These are phyloP conservation scores for Flaveria bidentis DNA, from an alignment of 129 eudicot species.

Conservation along the genomic window DNA sequence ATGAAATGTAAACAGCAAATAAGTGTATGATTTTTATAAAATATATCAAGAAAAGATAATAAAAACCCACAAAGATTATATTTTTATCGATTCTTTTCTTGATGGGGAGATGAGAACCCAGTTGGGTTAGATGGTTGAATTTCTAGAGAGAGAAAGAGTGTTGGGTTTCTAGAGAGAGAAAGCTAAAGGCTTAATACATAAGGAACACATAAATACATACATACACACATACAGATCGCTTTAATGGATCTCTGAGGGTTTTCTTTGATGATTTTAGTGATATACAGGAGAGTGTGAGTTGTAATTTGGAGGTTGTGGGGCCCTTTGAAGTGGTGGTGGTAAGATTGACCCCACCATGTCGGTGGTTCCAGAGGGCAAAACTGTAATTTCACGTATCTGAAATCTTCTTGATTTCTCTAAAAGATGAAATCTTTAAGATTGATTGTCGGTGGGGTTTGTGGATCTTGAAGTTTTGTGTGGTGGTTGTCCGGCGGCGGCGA, in stretches of 20 bases:
- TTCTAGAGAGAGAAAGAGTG: conserved; percentile 16
- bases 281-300: conserved; percentile 37
- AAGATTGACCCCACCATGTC: not conserved
- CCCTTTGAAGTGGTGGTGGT: not conserved
- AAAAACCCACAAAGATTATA: conserved; percentile 32
- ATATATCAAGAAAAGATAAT: not conserved
- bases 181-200: conserved; percentile 70
- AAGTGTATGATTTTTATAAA: conserved; percentile 6
- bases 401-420: not conserved
- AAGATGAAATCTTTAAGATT: conserved; percentile 14
- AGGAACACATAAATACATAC: conserved; percentile 45
- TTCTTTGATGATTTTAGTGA: conserved; percentile 29
- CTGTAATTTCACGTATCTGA: conserved; percentile 1
- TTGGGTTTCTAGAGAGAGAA: conserved; percentile 24
- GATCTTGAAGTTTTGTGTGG: conserved; percentile 19
- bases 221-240: conserved; percentile 39
- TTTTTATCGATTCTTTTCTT: conserved; percentile 42
- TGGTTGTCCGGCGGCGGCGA: conserved; percentile 24
- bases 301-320: conserved; percentile 36
- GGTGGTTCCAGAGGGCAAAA: conserved; percentile 29
- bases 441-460: conserved; percentile 36
- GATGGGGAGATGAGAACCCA: conserved; percentile 39
- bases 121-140: conserved; percentile 31
- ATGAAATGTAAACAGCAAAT: conserved; percentile 4
- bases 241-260: conserved; percentile 20